Base-by-base conservation (phyloP, 2,329 filamentous ascomycete genomes). In the Immersiporthe knoxdaviesiana region DNA sequence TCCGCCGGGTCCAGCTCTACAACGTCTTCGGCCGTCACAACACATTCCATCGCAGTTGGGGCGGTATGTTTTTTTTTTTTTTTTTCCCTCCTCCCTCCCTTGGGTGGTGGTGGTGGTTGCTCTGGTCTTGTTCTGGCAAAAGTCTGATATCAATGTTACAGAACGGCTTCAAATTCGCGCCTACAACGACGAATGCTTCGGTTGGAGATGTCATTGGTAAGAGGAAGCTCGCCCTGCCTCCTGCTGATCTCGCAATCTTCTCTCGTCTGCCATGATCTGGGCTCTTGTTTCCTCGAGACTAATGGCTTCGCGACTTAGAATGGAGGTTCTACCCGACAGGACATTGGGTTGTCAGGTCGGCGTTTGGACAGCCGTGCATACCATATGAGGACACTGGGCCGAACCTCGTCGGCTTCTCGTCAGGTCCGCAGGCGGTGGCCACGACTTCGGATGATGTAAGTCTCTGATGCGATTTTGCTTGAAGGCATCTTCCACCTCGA, bases 291-390 rank as follows among this genome's bases (percentile, higher is more conserved):
- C n/a, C 30, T 61, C 32, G 32, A 68, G 61, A 74, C 70, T 73
- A 56, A 70, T 63, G 64, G 18, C 24, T 10, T 8, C 18, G 6
- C 18, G 27, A 30, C 14, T 44, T 65, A 81, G 82, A 85, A 71
- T 91, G 88, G 76, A 80, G 84, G 58, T 91, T 91, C 74, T 90
- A 87, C 72, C 88, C 89, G 1, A 81, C 81, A 30, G 88, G 86
- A 65, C 89, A 92, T 74, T 89, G 87, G 3, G 86, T 91, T n/a
- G 86, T 87, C 11, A 83, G 87, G 63, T 85, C 88, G 44, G 87
- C 84, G 63, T 91, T 84, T 73, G 77, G 80, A 2, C 80, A 81
- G n/a, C 88, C 90, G 52, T 92, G 90, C 70, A 84, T 90, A 58
- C 89, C 90, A 0, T 90, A 87, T 69, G 85, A 88, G 65, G 81